These are phyloP conservation scores for Maudiozyma serrabonitensis DNA, from an alignment of 805 yeast genomes.

Conservation along the genomic window DNA sequence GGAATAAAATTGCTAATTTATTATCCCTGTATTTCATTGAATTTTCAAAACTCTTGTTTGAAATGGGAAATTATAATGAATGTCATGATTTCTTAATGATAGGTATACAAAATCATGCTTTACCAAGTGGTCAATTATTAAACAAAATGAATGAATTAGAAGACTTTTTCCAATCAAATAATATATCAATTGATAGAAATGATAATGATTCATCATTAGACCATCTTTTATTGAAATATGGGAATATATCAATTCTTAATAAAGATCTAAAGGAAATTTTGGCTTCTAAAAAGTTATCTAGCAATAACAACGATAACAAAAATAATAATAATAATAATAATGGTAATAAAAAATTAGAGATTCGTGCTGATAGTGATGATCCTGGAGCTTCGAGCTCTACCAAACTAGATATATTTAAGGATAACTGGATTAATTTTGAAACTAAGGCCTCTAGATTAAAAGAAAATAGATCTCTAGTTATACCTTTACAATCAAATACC, in stretches of 20 bases:
- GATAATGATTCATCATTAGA: background rate
- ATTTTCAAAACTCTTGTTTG: constrained; percentile 42
- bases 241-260: constrained; percentile 1
- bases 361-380: background rate
- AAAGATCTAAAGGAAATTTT: background rate
- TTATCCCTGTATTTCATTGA: constrained; percentile 68
- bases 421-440: background rate
- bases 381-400: background rate
- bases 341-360: background rate
- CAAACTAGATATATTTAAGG: background rate
- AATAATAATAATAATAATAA: too few relatives aligned
- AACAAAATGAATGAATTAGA: constrained; percentile 36
- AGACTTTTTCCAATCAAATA: constrained; percentile 15
- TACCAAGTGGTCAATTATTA: constrained; percentile 36
- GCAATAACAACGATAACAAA: too few relatives aligned
- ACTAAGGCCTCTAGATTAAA: background rate
- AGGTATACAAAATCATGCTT: constrained; percentile 44
- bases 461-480: constrained; percentile 1
- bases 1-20: constrained; percentile 58
- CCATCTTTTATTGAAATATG: background rate
- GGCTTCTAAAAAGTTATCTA: background rate
- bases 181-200: constrained; percentile 3
- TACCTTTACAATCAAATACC: constrained; percentile 1
- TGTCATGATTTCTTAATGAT: constrained; percentile 13
- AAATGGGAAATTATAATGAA: constrained; percentile 12